Evolutionary conservation across 305 asterid genomes (phyloP).

Genomic region (Withania somnifera): DNA sequence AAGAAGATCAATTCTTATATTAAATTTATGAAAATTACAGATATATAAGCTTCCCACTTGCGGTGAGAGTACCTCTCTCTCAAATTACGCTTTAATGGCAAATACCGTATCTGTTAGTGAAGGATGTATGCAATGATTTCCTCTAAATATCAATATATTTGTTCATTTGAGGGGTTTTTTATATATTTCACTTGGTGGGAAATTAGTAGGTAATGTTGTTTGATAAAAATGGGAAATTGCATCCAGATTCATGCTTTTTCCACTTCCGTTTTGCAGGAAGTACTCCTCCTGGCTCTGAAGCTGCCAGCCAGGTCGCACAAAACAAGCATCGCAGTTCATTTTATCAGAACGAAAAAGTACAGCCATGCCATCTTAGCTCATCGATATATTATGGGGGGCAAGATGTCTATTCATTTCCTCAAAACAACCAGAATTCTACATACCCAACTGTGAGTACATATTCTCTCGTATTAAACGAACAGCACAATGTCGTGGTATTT

Average conservation of each 20-base stretch:
- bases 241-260: neutral
- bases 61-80: neutral
- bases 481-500: neutral
- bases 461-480: neutral
- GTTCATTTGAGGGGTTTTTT: neutral
- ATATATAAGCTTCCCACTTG: neutral
- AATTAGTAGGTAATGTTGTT: too few species aligned
- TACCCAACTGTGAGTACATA: slow-evolving; percentile 39
- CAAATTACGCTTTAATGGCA: neutral
- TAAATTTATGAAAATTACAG: neutral
- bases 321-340: slow-evolving; percentile 23
- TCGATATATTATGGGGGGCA: slow-evolving; percentile 89
- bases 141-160: neutral
- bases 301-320: slow-evolving; percentile 14
- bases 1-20: neutral
- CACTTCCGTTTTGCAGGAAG: slow-evolving; percentile 12
- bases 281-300: slow-evolving; percentile 18
- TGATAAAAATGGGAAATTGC: neutral
- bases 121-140: neutral
- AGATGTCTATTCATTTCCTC: slow-evolving; percentile 57
- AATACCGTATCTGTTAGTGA: neutral
- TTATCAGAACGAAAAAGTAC: slow-evolving; percentile 38
- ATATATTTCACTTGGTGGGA: neutral
- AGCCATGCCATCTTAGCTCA: slow-evolving; percentile 67
- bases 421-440: slow-evolving; percentile 32